Evolutionary conservation across 768 basidiomycete species (phyloP).

Genomic region (Stropharia rugosoannulata): DNA sequence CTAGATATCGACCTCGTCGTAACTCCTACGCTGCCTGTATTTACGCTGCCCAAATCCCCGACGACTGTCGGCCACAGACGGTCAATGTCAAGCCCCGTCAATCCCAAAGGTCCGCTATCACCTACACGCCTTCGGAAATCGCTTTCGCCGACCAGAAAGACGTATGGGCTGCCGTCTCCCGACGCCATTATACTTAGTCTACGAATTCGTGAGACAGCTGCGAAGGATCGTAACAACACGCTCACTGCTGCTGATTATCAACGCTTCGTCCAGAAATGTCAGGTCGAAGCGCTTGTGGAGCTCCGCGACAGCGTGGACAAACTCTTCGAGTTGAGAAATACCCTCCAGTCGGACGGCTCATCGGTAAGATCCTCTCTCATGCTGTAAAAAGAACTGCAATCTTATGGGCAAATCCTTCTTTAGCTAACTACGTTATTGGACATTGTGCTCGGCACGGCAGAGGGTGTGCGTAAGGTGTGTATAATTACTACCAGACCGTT

Average conservation of each 20-base stretch:
- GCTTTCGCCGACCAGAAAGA: background rate
- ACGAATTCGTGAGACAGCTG: constrained; percentile 12
- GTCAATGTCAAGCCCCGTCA: background rate
- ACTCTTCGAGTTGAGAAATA: constrained; percentile 8
- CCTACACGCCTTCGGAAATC: background rate
- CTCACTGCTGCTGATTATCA: constrained; percentile 14
- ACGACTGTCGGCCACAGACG: background rate
- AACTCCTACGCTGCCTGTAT: constrained; percentile 3
- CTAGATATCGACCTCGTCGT: constrained; percentile 17
- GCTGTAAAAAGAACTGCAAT: background rate
- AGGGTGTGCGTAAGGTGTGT: constrained; percentile 15
- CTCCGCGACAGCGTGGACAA: constrained; percentile 9
- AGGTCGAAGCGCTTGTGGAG: constrained; percentile 14
- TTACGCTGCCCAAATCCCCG: background rate
- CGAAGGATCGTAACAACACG: constrained; percentile 13
- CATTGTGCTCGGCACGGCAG: constrained; percentile 16
- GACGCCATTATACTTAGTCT: constrained; percentile 6
- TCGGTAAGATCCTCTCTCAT: constrained; percentile 7
- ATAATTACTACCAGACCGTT: background rate
- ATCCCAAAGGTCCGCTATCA: background rate
- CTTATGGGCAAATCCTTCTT: background rate
- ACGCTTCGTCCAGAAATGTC: constrained; percentile 17
- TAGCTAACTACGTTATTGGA: constrained; percentile 19
- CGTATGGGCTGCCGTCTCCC: background rate
- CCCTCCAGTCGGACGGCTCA: constrained; percentile 9